Base-by-base conservation (phyloP, 306 rosid genomes). In the Vigna radiata region DNA sequence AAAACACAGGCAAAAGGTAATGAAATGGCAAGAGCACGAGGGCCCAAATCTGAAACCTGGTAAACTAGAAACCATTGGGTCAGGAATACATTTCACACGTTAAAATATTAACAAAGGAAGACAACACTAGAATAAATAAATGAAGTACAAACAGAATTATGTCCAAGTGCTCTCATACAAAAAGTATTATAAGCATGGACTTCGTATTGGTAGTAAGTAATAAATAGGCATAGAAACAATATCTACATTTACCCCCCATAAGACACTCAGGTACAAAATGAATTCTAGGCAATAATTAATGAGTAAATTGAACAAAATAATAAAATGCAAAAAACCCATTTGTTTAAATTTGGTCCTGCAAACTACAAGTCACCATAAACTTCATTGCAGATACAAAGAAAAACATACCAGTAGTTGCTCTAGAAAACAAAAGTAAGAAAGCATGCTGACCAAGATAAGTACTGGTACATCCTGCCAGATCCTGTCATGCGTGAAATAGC, bases 401-500 rank as follows among this genome's bases (percentile, higher is more conserved):
- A 67, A 53, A 47, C 85, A 70, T 89, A 93, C 98, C 97, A 93
- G 84, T 79, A 93, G 95, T 77, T 93, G 96, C 89, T 93, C 98
- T 72, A 91, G 69, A 81, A 93, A 93, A 88, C 98, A 91, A 87
- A 93, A 93, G 85, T 93, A 93, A 11, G 97, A 90, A 63, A 93
- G 97, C 89, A 88, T 93, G 96, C 98, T 90, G 87, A 93, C 84
- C 83, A 93, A 81, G 83, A 88, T 84, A 58, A 93, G 97, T 41
- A 90, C 89, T 7, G 93, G 93, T 43, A 90, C 68, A 62, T 88
- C 92, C 87, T 82, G 92, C 93, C 96, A 93, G 82, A 88, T 69
- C 97, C 98, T 91, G 90, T 64, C 80, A 77, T 79, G 67, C 68
- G 82, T 56, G 67, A 68, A 77, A 78, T 54, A 63, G 55, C 19